Base-by-base conservation (phyloP, 768 basidiomycete genomes). In the Pleurotus giganteus region DNA sequence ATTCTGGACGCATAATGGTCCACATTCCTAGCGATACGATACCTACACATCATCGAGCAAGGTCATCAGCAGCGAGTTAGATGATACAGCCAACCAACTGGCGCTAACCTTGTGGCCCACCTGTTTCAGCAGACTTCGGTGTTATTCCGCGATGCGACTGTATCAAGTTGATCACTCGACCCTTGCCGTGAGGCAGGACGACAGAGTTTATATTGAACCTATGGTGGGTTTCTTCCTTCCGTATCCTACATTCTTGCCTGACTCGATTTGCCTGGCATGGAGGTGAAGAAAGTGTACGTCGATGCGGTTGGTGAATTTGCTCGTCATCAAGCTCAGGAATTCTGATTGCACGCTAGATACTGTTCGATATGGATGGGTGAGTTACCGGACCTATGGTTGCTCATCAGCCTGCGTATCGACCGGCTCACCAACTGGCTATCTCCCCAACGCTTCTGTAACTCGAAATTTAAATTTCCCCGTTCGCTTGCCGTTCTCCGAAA, bases 301-400 rank as follows among this genome's bases (percentile, higher is more conserved):
- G 79, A 81, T 65, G 83, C 82, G 59, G 84, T 85, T 66, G 57
- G 81, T 70, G 21, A 17, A 46, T 31, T 42, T 29, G 26, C 52
- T 46, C 21, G 15, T 44, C 47, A 8, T 45, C 43, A 32, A 49
- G 34, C 19, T 9, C 44, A 7, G 17, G 24, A 12, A 27, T 8
- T 23, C 44, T 45, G 44, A 26, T 39, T 17, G 52, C 39, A 27
- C 36, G 15, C 31, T 56, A 87, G 85, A 76, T 86, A 58, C 71
- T 87, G 42, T 87, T 87, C 62, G 85, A 87, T 67, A 79, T 86
- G 75, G 85, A 87, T 63, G 85, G 85, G 85, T 86, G 63, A 62
- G 72, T 63, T 44, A 34, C 44, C 5, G 24, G 28, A 19, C 24
- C n/a, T 27, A 15, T 24, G 11, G 11, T 54, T 34, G 17, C 17